These are phyloP conservation scores for Dorcoceras hygrometricum DNA, from an alignment of 257 asterid genomes.

Conservation along the genomic window DNA sequence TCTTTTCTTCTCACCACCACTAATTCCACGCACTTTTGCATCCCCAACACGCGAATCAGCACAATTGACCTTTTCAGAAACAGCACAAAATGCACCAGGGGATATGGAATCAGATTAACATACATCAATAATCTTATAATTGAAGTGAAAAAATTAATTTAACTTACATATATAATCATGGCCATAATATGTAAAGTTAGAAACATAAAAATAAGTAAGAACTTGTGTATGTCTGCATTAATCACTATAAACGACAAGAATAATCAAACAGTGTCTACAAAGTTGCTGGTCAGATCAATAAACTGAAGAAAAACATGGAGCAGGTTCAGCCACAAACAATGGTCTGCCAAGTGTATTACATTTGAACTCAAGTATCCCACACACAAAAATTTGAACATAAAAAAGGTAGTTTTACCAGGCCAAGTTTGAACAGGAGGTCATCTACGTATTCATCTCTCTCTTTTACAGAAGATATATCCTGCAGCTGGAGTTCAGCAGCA, in stretches of 20 bases:
- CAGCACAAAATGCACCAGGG: conserved; percentile 27
- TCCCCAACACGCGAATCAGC: conserved; percentile 97
- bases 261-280: not conserved
- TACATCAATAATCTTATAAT: conserved; percentile 2
- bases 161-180: conserved; percentile 5
- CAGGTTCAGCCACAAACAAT: conserved; percentile 3
- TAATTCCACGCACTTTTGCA: conserved; percentile 93
- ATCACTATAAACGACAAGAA: conserved; percentile 6
- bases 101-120: conserved; percentile 20
- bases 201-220: not conserved
- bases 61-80: conserved; percentile 65
- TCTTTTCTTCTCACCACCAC: conserved; percentile 99
- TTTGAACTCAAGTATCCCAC: conserved; percentile 6
- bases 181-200: not conserved
- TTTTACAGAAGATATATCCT: conserved; percentile 58
- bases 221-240: not conserved
- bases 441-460: conserved; percentile 79
- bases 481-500: conserved; percentile 97
- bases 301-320: conserved; percentile 11
- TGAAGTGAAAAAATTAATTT: conserved; percentile 3
- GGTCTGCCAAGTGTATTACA: not conserved
- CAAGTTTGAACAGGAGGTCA: conserved; percentile 69
- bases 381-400: conserved; percentile 10
- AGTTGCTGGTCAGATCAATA: not conserved
- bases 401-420: conserved; percentile 60